Evolutionary conservation across 2,329 filamentous ascomycete species (phyloP), one percentile per base, ranked within the genome.

Genomic region (Neophaeococcomyces aloes): DNA sequence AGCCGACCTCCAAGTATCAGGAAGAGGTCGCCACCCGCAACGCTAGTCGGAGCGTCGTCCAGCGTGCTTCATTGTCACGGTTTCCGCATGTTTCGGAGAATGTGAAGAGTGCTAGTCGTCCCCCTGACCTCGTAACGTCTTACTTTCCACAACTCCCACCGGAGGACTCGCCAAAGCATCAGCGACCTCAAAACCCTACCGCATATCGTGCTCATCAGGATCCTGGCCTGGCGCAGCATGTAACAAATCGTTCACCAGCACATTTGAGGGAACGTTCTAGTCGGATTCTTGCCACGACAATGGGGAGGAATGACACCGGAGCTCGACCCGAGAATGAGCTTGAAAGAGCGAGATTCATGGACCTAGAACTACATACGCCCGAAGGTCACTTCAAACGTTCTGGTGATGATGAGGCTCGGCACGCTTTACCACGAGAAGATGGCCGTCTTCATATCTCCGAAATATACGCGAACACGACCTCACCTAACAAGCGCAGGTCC

Each of bases 21-120:
- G 53, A 55, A 46, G 51, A 55, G 10, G 53, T 55, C 14, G 53
- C 53, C 7, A 23, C 40, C 6, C 46, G 53, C 27, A 55, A 55
- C 45, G 52, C 50, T 21, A 43, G 40, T 31, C 52, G 49, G 5
- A 43, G 29, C 11, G 21, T 23, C 8, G 32, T 19, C 5, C 31
- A 35, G 17, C 32, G 32, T 18, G 4, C 3, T 17, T 31, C 27
- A 15, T 42, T 7, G 23, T 13, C 19, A 4, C 40, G 31, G 15
- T 23, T n/a, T 3, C 25, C 10, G n/a, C 15, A 36, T 17, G 3
- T n/a, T 19, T 3, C 7, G 3, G 33, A 43, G 8, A n/a, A 18
- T 21, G 11, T 17, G n/a, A 36, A 29, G 30, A 4, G 13, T 5
- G 18, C 19, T 3, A 29, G 14, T 18, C 10, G 37, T 3, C 30